A percentile compares a stretch with the other conserved stretches of the same genome.
Evolutionary conservation across 306 rosid genomes (phyloP).

Genomic region (Cicer bijugum): DNA sequence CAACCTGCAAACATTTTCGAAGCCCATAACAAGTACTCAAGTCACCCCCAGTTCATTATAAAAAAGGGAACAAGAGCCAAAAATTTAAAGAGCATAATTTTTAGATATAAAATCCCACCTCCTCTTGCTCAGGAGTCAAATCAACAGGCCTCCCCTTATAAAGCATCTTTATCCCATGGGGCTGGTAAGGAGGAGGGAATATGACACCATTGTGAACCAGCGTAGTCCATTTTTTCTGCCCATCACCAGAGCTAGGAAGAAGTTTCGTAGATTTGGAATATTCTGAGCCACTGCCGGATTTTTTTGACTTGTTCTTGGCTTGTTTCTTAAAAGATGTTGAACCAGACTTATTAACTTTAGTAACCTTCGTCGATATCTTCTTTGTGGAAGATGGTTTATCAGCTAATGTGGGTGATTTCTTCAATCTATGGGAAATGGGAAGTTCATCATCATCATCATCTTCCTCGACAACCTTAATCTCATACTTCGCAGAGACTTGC

Average conservation of each 20-base stretch:
- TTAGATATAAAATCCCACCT: conserved; percentile 57
- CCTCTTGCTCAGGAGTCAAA: conserved; percentile 92
- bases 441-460: conserved; percentile 54
- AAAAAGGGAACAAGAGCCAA: background rate
- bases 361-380: conserved; percentile 42
- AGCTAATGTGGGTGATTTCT: conserved; percentile 34
- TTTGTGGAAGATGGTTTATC: conserved; percentile 44
- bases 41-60: background rate
- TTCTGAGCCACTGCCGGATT: conserved; percentile 57
- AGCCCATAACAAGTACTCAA: conserved; percentile 34
- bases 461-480: conserved; percentile 45
- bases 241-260: conserved; percentile 89
- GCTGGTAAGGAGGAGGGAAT: conserved; percentile 85
- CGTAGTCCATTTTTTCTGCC: conserved; percentile 95
- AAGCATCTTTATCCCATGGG: conserved; percentile 79
- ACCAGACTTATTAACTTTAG: conserved; percentile 52
- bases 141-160: conserved; percentile 77
- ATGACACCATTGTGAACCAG: conserved; percentile 94
- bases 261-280: conserved; percentile 77
- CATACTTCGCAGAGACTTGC: conserved; percentile 36
- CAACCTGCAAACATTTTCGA: conserved; percentile 66
- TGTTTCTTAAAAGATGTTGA: conserved; percentile 49
- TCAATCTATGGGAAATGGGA: conserved; percentile 50
- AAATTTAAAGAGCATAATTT: conserved; percentile 2
- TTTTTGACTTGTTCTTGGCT: conserved; percentile 46